Conservation (phyloP, 345 rosid species). For the Euphorbia tirucalli region DNA sequence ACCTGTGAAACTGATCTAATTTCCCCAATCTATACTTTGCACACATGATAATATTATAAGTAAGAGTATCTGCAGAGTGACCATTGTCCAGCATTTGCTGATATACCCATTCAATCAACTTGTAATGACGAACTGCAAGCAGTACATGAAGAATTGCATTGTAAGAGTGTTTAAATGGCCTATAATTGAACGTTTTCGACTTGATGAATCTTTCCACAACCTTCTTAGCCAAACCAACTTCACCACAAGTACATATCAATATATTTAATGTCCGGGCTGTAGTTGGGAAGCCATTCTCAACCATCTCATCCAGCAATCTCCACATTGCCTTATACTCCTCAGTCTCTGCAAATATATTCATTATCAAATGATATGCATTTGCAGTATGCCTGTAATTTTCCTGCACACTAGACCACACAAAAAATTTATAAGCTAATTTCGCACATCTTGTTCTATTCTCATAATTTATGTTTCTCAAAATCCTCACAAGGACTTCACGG, state of each 20-base stretch:
- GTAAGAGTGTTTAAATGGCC: conserved; percentile 76
- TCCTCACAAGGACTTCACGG: conserved; percentile 69
- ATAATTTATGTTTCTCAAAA: conserved; percentile 46
- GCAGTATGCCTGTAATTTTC: conserved; percentile 60
- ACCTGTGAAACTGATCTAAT: conserved; percentile 53
- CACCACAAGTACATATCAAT: conserved; percentile 76
- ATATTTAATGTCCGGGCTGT: conserved; percentile 83
- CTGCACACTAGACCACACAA: conserved; percentile 65
- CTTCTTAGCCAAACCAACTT: conserved; percentile 63
- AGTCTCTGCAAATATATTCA: conserved; percentile 77
- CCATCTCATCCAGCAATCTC: conserved; percentile 87
- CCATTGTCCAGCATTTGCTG: conserved; percentile 69
- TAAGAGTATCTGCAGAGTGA: conserved; percentile 53
- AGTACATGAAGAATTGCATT: conserved; percentile 69
- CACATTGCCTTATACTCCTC: conserved; percentile 89
- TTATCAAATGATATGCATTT: conserved; percentile 63
- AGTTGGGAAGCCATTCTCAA: conserved; percentile 57
- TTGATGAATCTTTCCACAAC: conserved; percentile 79
- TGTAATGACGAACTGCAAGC: conserved; percentile 54
- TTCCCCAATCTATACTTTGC: conserved; percentile 75
- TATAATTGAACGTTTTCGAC: conserved; percentile 65
- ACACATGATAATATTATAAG: conserved; percentile 71
- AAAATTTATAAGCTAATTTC: conserved; percentile 66
- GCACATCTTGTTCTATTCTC: conserved; percentile 59
- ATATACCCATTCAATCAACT: conserved; percentile 85